phyloP scores from a whole-genome alignment of 345 rosid species.

The Pugionium dolabratum region DNA sequence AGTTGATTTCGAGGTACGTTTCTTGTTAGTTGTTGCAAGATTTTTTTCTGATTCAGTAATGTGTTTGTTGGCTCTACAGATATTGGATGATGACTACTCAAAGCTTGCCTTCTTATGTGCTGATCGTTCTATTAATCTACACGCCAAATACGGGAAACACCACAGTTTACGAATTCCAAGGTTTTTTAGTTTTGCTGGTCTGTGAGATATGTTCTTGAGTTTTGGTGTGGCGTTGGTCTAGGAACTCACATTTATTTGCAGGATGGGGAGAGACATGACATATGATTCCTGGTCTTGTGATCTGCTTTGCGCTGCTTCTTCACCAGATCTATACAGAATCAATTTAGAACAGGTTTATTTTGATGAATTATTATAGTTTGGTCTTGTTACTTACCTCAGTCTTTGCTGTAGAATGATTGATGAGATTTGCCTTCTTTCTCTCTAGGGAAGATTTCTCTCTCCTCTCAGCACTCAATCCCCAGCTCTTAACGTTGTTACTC shows the following conservation, averaged over 20 bases:
- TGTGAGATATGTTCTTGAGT: constrained; percentile 8
- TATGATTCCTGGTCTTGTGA: constrained; percentile 95
- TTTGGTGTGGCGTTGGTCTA: neutral
- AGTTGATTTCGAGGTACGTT: constrained; percentile 85
- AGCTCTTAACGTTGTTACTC: constrained; percentile 84
- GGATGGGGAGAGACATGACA: constrained; percentile 92
- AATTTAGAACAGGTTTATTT: constrained; percentile 81
- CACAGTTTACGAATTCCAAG: constrained; percentile 84
- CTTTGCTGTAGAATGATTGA: constrained; percentile 24
- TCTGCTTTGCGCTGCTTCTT: constrained; percentile 97
- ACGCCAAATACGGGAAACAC: constrained; percentile 92
- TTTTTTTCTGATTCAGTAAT: neutral
- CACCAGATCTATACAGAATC: constrained; percentile 88
- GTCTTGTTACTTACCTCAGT: constrained; percentile 10
- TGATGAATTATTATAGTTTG: neutral
- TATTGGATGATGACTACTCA: constrained; percentile 80
- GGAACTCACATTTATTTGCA: constrained; percentile 29
- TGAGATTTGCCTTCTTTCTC: constrained; percentile 17
- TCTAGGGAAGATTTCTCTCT: constrained; percentile 82
- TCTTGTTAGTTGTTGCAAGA: constrained; percentile 8
- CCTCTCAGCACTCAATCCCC: constrained; percentile 79
- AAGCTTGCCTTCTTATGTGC: constrained; percentile 92
- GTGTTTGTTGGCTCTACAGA: constrained; percentile 43
- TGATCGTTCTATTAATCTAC: constrained; percentile 84
- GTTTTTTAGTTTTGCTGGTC: constrained; percentile 37